Base-by-base conservation (phyloP, 768 basidiomycete genomes). In the Tephrocybe sp. region DNA sequence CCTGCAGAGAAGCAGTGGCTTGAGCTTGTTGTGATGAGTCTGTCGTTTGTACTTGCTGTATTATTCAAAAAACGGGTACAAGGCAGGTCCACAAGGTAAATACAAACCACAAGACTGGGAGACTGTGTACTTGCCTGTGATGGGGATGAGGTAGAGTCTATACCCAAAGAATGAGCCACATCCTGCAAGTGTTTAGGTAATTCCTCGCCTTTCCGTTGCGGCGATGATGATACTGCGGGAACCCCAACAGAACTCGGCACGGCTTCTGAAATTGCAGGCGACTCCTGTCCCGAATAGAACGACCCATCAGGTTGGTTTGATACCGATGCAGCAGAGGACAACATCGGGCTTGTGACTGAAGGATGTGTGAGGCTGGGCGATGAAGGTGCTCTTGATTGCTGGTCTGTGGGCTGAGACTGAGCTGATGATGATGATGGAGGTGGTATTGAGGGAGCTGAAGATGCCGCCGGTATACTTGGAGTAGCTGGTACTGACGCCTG, bases 321-420 rank as follows among this genome's bases (percentile, higher is more conserved):
- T 26, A 73, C 79, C 32, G 80, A 81, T 12, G 88, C 86, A 21
- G 88, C 86, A 21, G 80, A 90, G 15, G 90, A 91, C 46, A 91
- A 60, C 74, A 90, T 84, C 0, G 90, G 90, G 57, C 90, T 93
- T 50, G 88, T 86, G 43, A 86, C 75, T 4, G 90, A 91, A 33
- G 82, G 85, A 68, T 92, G 89, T n/a, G 90, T 92, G 48, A 92
- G 71, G 64, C 90, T 93, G 24, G 90, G 90, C 8, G 90, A 91
- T 0, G 88, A 83, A 11, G 83, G 69, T 26, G 72, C 64, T 26
- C 74, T 71, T 26, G 78, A 71, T 41, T 71, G 66, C 12, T 77
- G 74, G 48, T 75, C 74, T 37, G 71, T 55, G 40, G 46, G n/a
- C 41, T 54, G 56, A 11, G 67, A 49, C 33, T 57, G 65, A 34